A percentile compares a stretch with the other conserved stretches of the same genome.
Evolutionary conservation across 2,329 filamentous ascomycete species (phyloP).

Genomic region (Sclerotinia spermophila): DNA sequence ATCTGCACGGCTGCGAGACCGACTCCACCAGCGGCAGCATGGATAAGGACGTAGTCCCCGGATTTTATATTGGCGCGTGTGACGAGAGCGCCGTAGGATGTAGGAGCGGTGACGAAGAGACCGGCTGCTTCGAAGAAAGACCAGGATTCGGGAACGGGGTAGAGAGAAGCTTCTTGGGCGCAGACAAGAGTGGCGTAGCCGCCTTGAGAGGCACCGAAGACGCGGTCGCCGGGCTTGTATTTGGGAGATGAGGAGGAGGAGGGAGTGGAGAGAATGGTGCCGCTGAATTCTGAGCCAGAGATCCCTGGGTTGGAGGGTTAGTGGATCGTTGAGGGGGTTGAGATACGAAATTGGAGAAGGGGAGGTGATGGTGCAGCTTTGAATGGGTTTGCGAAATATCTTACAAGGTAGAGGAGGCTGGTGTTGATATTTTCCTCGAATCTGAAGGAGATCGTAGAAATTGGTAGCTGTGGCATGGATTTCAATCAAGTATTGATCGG

Average conservation of each 20-base stretch:
- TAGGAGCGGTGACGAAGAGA: constrained; percentile 87
- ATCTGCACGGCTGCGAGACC: constrained; percentile 90
- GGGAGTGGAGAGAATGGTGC: constrained; percentile 67
- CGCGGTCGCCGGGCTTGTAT: constrained; percentile 74
- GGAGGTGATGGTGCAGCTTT: neutral
- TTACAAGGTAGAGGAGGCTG: constrained; percentile 77
- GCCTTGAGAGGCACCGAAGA: constrained; percentile 85
- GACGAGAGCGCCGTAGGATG: constrained; percentile 80
- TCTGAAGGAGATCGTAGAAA: constrained; percentile 96
- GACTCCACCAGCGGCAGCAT: constrained; percentile 89
- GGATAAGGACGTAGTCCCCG: constrained; percentile 84
- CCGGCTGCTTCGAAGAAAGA: constrained; percentile 80
- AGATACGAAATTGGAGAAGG: too few species aligned
- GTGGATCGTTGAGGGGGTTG: neutral
- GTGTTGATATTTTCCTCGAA: constrained; percentile 92
- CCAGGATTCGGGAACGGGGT: constrained; percentile 77
- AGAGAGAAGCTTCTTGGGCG: constrained; percentile 62
- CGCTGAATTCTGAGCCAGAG: constrained; percentile 82
- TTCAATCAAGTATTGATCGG: constrained; percentile 78
- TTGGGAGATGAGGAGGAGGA: constrained; percentile 48
- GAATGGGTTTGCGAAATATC: neutral
- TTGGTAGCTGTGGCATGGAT: constrained; percentile 87
- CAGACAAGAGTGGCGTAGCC: constrained; percentile 77
- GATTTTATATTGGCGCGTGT: constrained; percentile 70
- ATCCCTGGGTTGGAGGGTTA: constrained; percentile 43